Evolutionary conservation across 1,284 basidiomycete species (phyloP), one percentile per base, ranked within the genome.

Genomic region (Ganoderma meredithae): DNA sequence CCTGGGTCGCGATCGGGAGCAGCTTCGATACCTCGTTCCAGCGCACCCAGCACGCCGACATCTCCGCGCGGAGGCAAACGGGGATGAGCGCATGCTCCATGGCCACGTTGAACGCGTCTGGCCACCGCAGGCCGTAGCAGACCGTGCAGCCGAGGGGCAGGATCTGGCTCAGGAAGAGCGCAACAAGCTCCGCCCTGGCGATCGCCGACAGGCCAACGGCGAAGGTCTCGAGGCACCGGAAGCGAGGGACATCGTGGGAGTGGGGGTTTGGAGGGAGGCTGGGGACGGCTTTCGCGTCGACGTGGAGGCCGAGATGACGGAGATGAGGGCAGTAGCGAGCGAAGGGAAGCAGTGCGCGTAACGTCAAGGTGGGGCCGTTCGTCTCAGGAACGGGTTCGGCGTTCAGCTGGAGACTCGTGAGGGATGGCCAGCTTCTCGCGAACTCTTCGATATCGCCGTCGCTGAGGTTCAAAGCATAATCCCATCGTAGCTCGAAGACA

Each of bases 401-500:
- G 71, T 89, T 88, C 47, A 90, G 78, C 44, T 83, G 68, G 31
- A 90, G 79, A 31, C 68, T 77, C 70, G 88, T 83, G 2, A 89
- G 71, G 1, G 77, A 73, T 0, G 86, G 84, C 82, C 85, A 87
- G 15, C 80, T 79, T n/a, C 73, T 71, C 1, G 87, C 86, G 25
- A 91, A 75, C 47, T 82, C 79, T 36, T 84, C 82, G 43, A 90
- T 74, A 61, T 89, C 84, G 10, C 76, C 77, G 10, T 83, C 82
- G 27, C 78, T 78, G 60, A 91, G 77, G 39, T 78, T 74, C 27
- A 90, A 77, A 0, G 89, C 86, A 67, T 83, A 82, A 66, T 86
- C 85, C 78, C 91, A 88, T 0, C 83, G 79, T 27, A 91, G 67
- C 66, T 88, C 86, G 68, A 91, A 84, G 6, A 74, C 76, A 1